Conservation (phyloP, 1,284 basidiomycete genomes). For the Spongispora temasekensis region DNA sequence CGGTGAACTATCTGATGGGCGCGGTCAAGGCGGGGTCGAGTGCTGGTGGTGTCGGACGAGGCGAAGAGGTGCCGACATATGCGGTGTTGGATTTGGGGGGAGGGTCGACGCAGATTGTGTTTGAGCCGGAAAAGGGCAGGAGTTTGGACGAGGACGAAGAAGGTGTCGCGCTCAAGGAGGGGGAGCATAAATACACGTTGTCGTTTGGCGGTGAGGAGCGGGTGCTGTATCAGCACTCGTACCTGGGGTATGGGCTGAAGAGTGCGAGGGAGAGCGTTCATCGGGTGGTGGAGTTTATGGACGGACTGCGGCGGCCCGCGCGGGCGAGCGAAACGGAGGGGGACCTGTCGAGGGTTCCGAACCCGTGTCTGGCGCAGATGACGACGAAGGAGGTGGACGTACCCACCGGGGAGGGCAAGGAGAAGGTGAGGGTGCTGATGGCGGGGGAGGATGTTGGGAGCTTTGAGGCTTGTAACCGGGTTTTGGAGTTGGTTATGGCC, state of each 20-base stretch:
- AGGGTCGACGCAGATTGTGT: conserved; percentile 97
- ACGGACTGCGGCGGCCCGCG: conserved; percentile 47
- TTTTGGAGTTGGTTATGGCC: conserved; percentile 91
- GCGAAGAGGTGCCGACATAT: conserved; percentile 54
- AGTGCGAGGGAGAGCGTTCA: conserved; percentile 85
- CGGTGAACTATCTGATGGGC: conserved; percentile 89
- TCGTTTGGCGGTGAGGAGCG: conserved; percentile 71
- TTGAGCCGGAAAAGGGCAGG: conserved; percentile 73
- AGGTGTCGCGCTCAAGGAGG: conserved; percentile 64
- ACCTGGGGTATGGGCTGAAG: conserved; percentile 97
- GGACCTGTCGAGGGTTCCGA: conserved; percentile 39
- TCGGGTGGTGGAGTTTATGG: conserved; percentile 87
- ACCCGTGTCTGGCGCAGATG: conserved; percentile 81
- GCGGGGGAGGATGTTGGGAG: conserved; percentile 75
- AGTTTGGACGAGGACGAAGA: conserved; percentile 36
- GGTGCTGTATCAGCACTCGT: conserved; percentile 92
- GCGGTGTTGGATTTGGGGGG: conserved; percentile 97
- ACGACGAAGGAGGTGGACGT: conserved; percentile 70
- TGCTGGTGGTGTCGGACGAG: not conserved
- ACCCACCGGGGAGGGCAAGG: conserved; percentile 54
- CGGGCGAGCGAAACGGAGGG: conserved; percentile 11
- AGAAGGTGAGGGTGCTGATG: conserved; percentile 74
- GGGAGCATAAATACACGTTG: conserved; percentile 94
- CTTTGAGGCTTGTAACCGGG: conserved; percentile 83
- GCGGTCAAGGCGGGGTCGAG: conserved; percentile 56